Evolutionary conservation across 2,329 filamentous ascomycete species (phyloP), one percentile per base, ranked within the genome.

Genomic region (Sordariomycetes sp.): DNA sequence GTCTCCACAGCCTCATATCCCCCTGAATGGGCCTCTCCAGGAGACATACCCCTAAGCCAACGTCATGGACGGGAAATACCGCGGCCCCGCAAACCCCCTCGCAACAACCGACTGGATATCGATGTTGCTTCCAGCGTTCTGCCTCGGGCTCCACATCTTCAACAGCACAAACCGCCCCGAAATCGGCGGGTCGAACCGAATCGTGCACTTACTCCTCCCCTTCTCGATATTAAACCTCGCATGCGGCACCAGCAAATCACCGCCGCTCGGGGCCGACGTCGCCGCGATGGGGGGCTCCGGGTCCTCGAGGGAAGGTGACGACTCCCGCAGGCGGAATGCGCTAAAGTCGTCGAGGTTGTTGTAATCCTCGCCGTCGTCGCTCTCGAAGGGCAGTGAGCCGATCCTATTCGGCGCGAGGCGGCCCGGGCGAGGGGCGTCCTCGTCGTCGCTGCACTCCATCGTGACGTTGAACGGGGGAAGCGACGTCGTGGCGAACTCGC

Each of bases 61-160:
- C 52, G 86, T 77, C 32, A 85, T 71, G 2, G 85, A 80, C 8
- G 89, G 89, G 65, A 95, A 94, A 69, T 85, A 96, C 59, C 91
- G 81, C 10, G 89, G 87, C 4, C 92, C 92, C 0, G 89, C 88
- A 70, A 85, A 96, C 0, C 92, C 92, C 65, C 87, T 85, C 1
- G 85, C 87, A 59, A 90, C 80, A 25, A 96, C 85, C 52, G 86
- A 89, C 68, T 96, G 87, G 45, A 97, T 90, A 66, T 96, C 90
- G 61, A 96, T 95, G 64, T 95, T 95, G 59, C 75, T 75, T 5
- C 67, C 64, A 3, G 80, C 76, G 53, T 85, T 82, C 28, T 82
- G 79, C 59, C 82, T 81, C 1, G 87, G 87, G 64, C 85, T 90
- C 88, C 90, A 96, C 68, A 96, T 82, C 74, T 96, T 96, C 61